Conservation (phyloP, 2,329 filamentous ascomycete genomes). For the Pyrenophora tritici-repentis region DNA sequence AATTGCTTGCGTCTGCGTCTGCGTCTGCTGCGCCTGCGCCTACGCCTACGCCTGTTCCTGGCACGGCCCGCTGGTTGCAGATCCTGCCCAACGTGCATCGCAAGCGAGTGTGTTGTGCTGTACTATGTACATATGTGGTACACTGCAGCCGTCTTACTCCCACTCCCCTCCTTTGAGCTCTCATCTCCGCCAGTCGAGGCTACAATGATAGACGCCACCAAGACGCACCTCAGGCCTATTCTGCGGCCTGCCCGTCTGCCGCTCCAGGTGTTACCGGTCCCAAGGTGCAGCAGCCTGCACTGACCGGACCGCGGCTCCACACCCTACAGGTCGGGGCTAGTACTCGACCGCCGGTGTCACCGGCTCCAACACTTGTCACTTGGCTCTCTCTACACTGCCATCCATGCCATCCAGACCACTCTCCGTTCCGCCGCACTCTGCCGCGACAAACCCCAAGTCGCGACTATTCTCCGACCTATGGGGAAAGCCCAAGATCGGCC, state of each 20-base stretch:
- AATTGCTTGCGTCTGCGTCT: constrained; percentile 6
- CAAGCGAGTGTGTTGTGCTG: neutral
- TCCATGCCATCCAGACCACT: neutral
- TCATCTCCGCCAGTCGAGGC: constrained; percentile 7
- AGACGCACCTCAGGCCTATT: neutral
- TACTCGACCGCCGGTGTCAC: neutral
- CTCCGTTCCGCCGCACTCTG: too few species aligned
- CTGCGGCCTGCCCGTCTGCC: constrained; percentile 13
- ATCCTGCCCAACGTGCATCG: constrained; percentile 11
- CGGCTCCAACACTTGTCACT: neutral
- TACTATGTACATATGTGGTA: too few species aligned
- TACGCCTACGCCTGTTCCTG: constrained; percentile 19
- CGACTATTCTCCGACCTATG: too few species aligned
- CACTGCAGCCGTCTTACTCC: too few species aligned
- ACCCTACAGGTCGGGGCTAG: neutral
- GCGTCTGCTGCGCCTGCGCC: too few species aligned
- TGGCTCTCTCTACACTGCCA: neutral
- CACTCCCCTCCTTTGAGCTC: neutral
- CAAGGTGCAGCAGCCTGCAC: constrained; percentile 1
- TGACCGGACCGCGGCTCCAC: constrained; percentile 7
- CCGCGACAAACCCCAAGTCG: neutral
- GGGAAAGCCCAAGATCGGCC: too few species aligned
- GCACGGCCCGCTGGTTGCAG: constrained; percentile 23
- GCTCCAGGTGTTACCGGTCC: neutral
- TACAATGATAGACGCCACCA: constrained; percentile 3